Evolutionary conservation across 306 rosid genomes (phyloP).

Genomic region (Spatholobus suberectus): DNA sequence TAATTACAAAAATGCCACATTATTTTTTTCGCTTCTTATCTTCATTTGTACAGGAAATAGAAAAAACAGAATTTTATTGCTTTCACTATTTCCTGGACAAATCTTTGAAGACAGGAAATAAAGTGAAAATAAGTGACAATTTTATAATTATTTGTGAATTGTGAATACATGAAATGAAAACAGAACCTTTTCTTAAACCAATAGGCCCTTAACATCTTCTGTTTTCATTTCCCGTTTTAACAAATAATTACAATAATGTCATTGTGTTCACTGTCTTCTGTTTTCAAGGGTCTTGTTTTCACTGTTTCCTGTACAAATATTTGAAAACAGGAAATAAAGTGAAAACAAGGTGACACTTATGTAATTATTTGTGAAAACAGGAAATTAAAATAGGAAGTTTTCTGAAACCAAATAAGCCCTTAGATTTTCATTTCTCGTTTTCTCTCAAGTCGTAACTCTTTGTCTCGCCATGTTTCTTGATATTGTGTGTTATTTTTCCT

Average conservation of each 20-base stretch:
- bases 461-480: slow-evolving; percentile 8
- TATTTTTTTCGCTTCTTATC: too few species aligned
- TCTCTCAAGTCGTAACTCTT: background rate
- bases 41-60: too few species aligned
- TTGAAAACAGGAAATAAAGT: background rate
- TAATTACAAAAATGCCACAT: background rate
- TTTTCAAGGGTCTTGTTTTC: background rate
- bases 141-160: too few species aligned
- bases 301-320: too few species aligned
- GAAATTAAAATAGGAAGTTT: background rate
- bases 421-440: slow-evolving; percentile 4
- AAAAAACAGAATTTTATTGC: too few species aligned
- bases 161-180: too few species aligned
- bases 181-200: too few species aligned
- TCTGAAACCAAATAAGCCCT: background rate
- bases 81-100: too few species aligned
- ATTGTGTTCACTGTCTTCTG: background rate
- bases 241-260: background rate
- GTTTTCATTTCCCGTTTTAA: too few species aligned
- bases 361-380: background rate
- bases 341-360: background rate
- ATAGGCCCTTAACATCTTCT: too few species aligned
- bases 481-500: background rate
- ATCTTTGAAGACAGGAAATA: too few species aligned
- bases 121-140: too few species aligned